phyloP scores from a whole-genome alignment of 139 green algal species.

The Haematococcus sp. region DNA sequence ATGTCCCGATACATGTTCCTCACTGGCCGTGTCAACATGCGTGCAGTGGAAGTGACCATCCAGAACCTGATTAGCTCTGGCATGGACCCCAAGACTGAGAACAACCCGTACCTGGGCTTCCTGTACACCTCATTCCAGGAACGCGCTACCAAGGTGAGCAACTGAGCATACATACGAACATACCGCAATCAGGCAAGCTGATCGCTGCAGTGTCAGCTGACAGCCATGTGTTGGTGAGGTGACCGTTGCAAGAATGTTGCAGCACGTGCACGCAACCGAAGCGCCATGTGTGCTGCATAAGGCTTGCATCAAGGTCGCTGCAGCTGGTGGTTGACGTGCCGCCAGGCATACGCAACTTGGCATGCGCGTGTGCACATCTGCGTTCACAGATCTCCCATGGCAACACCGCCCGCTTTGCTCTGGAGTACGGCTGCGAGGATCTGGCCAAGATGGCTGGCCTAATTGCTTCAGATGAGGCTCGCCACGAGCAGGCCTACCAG shows the following conservation, averaged over 20 bases:
- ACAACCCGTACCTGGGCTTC: constrained; percentile 99
- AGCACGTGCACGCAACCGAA: too few relatives aligned
- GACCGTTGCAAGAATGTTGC: too few relatives aligned
- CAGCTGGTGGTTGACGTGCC: neutral
- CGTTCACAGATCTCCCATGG: constrained; percentile 83
- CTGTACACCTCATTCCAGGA: constrained; percentile 99
- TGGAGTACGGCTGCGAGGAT: constrained; percentile 82
- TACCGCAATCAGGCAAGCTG: neutral
- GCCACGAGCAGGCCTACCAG: constrained; percentile 74
- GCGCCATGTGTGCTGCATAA: too few relatives aligned
- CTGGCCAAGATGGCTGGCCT: constrained; percentile 89
- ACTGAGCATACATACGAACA: neutral
- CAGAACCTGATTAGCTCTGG: constrained; percentile 96
- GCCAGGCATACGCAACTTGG: too few relatives aligned
- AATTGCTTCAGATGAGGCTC: constrained; percentile 92
- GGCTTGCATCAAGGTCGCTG: too few relatives aligned
- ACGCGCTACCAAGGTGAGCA: constrained; percentile 85
- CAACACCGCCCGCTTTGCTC: constrained; percentile 89
- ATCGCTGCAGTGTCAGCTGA: neutral
- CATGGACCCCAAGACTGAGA: constrained; percentile 97
- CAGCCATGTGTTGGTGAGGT: neutral
- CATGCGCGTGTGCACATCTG: neutral
- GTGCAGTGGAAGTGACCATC: constrained; percentile 85
- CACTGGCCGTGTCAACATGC: constrained; percentile 61
- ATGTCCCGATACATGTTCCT: constrained; percentile 95